Base-by-base conservation (phyloP, 2,329 filamentous ascomycete genomes). In the Aspergillus versicolor region DNA sequence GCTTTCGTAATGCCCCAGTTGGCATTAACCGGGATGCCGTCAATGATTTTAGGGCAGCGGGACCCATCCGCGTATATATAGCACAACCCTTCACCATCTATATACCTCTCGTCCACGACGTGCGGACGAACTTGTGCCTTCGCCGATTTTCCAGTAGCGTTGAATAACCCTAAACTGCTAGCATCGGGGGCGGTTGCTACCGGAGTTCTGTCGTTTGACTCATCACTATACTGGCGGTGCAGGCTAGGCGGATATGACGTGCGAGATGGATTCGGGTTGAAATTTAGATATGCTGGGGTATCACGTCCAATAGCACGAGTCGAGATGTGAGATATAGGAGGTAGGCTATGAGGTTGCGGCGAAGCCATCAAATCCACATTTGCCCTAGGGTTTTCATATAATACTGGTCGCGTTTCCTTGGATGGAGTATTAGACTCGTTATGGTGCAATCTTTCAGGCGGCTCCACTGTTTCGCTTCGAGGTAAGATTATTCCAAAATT, bases 1-100 rank as follows among this genome's bases (percentile, higher is more conserved):
- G 92, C 92, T 76, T 96, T 96, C 37, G 92, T 96, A 9, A 96
- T 87, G 15, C 92, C 92, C 92, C 92, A 96, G 64, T 91, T 90
- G 1, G 92, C 90, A 70, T 96, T 96, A 51, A 96, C 91, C 0
- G 82, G 82, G 70, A 96, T 90, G 17, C 92, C 92, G 65, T 96
- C 90, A 61, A 96, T 92, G 27, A 89, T 80, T 38, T 89, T 90
- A 66, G 89, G 91, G 77, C 89, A 93, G 70, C 90, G 88, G 52
- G 86, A 89, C 30, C 89, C 90, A 69, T 95, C 91, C 62, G 93
- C 90, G 70, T 94, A 94, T 61, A 94, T 88, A 70, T 91, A 94
- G 76, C 90, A 94, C 66, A 89, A 73, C 2, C 90, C 91, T 73
- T 94, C 89, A 8, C 90, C 90, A 0, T 88, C 85, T 4, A 94